Percentiles rank a stretch among this genome's conserved stretches.
phyloP scores from a whole-genome alignment of 2,329 filamentous ascomycete genomes.

The Alternaria incomplexa region DNA sequence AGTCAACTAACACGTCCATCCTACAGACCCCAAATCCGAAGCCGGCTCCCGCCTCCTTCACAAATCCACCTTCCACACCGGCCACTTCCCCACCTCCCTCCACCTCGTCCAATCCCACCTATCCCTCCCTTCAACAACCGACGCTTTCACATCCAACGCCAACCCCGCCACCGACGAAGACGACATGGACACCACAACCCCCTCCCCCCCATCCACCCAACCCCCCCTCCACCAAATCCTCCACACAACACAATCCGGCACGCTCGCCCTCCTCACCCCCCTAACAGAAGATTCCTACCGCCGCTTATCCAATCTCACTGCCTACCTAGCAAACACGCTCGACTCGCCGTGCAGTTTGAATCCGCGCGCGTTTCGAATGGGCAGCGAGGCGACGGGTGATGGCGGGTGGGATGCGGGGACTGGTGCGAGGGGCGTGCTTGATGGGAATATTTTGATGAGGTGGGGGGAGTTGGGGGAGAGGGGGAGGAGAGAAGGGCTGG shows the following conservation, averaged over 20 bases:
- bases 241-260: slow-evolving; percentile 65
- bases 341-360: slow-evolving; percentile 79
- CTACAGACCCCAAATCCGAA: slow-evolving; percentile 85
- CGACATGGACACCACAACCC: background rate
- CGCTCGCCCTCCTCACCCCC: slow-evolving; percentile 76
- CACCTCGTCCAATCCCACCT: slow-evolving; percentile 75
- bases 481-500: slow-evolving; percentile 73
- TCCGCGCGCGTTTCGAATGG: slow-evolving; percentile 75
- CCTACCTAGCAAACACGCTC: slow-evolving; percentile 77
- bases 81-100: slow-evolving; percentile 76
- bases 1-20: background rate
- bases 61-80: slow-evolving; percentile 85
- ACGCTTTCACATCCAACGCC: slow-evolving; percentile 34
- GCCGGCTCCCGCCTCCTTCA: slow-evolving; percentile 87
- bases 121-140: slow-evolving; percentile 49
- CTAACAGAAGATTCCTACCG: slow-evolving; percentile 82
- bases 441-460: slow-evolving; percentile 75
- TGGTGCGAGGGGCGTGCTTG: slow-evolving; percentile 71
- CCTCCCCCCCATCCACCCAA: background rate
- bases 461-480: slow-evolving; percentile 79
- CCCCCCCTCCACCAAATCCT: slow-evolving; percentile 41
- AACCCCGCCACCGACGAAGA: slow-evolving; percentile 39
- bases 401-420: slow-evolving; percentile 44
- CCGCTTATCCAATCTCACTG: slow-evolving; percentile 79
- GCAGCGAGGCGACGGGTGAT: slow-evolving; percentile 48